Evolutionary conservation across 352 stramenopile genomes (phyloP), one percentile per base, ranked within the genome.

Genomic region (Phytophthora meadii): DNA sequence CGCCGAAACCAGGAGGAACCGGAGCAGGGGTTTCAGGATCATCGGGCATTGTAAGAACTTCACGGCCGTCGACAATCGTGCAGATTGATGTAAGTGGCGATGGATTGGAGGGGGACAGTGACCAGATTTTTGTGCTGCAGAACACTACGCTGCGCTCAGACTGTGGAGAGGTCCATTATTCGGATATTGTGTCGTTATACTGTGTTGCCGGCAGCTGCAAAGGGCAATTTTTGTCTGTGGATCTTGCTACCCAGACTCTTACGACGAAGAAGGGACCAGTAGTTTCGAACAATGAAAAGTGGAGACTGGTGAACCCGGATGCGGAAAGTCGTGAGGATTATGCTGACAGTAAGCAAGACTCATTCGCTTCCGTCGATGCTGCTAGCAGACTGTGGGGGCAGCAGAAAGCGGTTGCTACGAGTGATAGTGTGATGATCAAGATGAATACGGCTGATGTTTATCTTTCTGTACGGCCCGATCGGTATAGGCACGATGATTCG

Each of bases 281-380:
- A 2, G 90, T 96, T 37, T 88, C 82, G 0, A 91, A 87, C 52
- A 77, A 64, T 9, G 88, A 96, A 55, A 96, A 94, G 40, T 96
- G 88, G 81, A 81, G 77, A 14, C 70, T 96, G 6, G 68, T 90
- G 45, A 88, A 92, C 19, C 82, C 85, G 40, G 65, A 51, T 25
- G 47, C 42, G n/a, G 66, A 75, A 34, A n/a, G 34, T 22, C 52
- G 17, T 40, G 55, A 74, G 17, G 54, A 71, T n/a, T 61, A 64
- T 41, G 12, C 32, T 47, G 44, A 37, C 32, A 67, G 36, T 25
- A 79, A 82, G 3, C 51, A 82, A 45, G 72, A 82, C 22, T 51
- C 72, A 5, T 87, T 81, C 36, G 66, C 68, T n/a, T 76, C 77
- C 10, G 41, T 74, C 11, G 71, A 86, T 42, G 72, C 71, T 25